Percentiles rank a stretch among this genome's conserved stretches.
phyloP scores from a whole-genome alignment of 164 flowering plant species.

The Vitis riparia region DNA sequence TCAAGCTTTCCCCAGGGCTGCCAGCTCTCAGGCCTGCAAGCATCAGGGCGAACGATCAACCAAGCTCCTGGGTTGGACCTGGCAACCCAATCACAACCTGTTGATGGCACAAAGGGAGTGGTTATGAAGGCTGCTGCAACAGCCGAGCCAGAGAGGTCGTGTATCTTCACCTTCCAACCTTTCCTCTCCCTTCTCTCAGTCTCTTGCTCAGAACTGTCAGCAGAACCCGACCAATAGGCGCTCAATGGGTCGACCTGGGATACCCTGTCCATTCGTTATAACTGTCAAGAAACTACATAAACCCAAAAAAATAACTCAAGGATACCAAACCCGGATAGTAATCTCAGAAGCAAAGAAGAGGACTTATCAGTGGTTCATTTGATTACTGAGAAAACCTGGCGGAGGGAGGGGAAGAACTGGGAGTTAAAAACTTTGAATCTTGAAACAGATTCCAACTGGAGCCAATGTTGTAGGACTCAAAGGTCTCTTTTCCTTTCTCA shows the following conservation, averaged over 20 bases:
- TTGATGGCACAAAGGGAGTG: slow-evolving; percentile 90
- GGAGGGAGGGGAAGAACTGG: no score
- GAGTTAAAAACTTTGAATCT: not conserved
- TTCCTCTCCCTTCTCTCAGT: slow-evolving; percentile 74
- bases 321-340: not conserved
- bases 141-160: slow-evolving; percentile 90
- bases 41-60: slow-evolving; percentile 79
- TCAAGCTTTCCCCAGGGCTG: slow-evolving; percentile 96
- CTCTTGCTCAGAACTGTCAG: slow-evolving; percentile 39
- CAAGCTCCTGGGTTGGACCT: slow-evolving; percentile 93
- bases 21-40: slow-evolving; percentile 69
- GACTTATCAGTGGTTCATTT: not conserved
- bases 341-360: not conserved
- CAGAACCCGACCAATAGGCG: slow-evolving; percentile 50
- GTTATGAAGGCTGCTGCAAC: slow-evolving; percentile 96
- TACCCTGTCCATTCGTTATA: slow-evolving; percentile 41
- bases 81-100: slow-evolving; percentile 90
- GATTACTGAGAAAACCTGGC: not conserved
- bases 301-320: no score
- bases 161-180: slow-evolving; percentile 91
- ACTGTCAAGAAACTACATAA: slow-evolving; percentile 12
- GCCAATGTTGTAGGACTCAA: not conserved
- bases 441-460: not conserved
- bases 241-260: slow-evolving; percentile 62
- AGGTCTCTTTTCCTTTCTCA: not conserved